Evolutionary conservation across 805 yeast species (phyloP), one percentile per base, ranked within the genome.

Genomic region (Zygosaccharomyces rouxii): DNA sequence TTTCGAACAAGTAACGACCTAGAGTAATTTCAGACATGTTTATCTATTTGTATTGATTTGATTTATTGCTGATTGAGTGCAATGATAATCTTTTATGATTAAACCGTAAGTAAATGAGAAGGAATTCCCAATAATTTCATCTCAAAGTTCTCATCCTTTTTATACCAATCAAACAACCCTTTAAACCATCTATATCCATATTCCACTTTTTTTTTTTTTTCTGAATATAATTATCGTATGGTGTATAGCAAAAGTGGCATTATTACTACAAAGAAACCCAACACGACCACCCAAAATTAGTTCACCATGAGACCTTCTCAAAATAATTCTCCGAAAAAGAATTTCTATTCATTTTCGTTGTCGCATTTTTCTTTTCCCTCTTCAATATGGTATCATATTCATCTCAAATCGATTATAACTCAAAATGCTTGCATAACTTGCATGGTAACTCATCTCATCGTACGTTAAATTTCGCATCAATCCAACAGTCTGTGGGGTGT

Each of bases 1-100:
- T 78, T 72, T 84, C 89, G 64, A 87, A 87, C 52, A 87, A 70
- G 64, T 84, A 87, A 57, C 80, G 78, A 62, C 95, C 95, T 59
- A 87, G 72, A 46, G 89, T 70, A 56, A 86, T 80, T 56, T 71
- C 71, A 57, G 71, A 62, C 71, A 67, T 68, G 50, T 37, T 58
- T 23, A 10, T 28, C 26, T 41, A n/a, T 28, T 14, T 41, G 35
- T 28, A 7, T 14, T 39, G 22, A 1, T 39, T 39, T 26, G 29
- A 22, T 19, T 25, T 16, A 39, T 39, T 39, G 42, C 28, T 39
- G 10, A 4, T 39, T 10, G 29, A 25, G 31, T n/a, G n/a, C n/a
- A n/a, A n/a, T n/a, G n/a, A n/a, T n/a, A n/a, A n/a, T n/a, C n/a
- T n/a, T n/a, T n/a, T n/a, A n/a, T n/a, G n/a, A n/a, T 39, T 39